phyloP scores from a whole-genome alignment of 2,329 filamentous ascomycete species.

The Acrocalymma vagum region DNA sequence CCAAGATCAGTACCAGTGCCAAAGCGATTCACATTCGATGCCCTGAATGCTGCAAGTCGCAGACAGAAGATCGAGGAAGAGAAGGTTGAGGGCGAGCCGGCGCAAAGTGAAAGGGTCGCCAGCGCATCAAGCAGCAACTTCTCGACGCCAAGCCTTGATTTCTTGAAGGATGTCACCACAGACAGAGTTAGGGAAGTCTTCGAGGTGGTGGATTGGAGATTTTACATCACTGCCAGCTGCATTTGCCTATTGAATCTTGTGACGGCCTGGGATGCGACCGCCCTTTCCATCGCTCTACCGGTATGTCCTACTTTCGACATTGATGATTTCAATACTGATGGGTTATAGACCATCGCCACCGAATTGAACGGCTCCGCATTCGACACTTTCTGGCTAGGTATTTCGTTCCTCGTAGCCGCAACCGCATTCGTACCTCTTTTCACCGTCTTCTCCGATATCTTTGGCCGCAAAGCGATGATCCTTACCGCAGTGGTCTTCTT shows the following conservation, averaged over 20 bases:
- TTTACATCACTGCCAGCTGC: constrained; percentile 28
- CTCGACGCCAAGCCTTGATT: constrained; percentile 10
- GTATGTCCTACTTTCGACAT: constrained; percentile 19
- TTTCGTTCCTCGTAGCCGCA: constrained; percentile 56
- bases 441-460: constrained; percentile 55
- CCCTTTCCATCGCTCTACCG: constrained; percentile 28
- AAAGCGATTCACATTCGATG: constrained; percentile 28
- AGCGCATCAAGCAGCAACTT: constrained; percentile 10
- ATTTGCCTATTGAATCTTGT: constrained; percentile 34
- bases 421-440: constrained; percentile 55
- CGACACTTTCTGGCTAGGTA: constrained; percentile 59
- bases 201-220: constrained; percentile 28
- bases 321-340: constrained; percentile 6
- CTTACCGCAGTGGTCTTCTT: constrained; percentile 54
- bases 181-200: constrained; percentile 11
- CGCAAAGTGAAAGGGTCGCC: constrained; percentile 7
- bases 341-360: constrained; percentile 40
- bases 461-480: constrained; percentile 57
- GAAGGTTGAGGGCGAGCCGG: constrained; percentile 1
- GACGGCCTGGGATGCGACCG: constrained; percentile 30
- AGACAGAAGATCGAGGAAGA: constrained; percentile 10
- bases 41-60: constrained; percentile 12
- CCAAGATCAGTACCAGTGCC: constrained; percentile 25
- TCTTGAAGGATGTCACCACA: constrained; percentile 16
- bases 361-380: constrained; percentile 46